phyloP scores from a whole-genome alignment of 495 filamentous ascomycete genomes.

The Neurospora sp. region DNA sequence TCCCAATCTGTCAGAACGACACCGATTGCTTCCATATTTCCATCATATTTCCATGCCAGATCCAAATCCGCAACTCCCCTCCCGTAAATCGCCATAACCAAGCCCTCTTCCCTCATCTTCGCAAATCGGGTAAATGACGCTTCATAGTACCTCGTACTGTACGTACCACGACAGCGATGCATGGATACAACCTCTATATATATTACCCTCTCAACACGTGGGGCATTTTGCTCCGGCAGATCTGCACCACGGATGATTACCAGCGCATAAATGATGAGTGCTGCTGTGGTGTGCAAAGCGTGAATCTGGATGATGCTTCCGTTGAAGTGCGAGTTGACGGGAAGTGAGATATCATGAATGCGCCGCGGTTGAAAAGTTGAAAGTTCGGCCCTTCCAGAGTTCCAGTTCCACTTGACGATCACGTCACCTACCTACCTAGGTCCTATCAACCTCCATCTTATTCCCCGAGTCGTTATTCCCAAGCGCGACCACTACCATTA shows the following conservation, averaged over 20 bases:
- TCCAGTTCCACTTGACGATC: neutral
- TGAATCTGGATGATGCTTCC: neutral
- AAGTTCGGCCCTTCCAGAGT: neutral
- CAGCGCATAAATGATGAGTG: neutral
- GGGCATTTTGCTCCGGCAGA: neutral
- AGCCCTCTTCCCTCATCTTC: neutral
- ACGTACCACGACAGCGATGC: neutral
- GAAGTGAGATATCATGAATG: neutral
- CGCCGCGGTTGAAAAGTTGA: neutral
- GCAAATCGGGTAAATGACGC: neutral
- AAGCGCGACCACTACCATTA: neutral
- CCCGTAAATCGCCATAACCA: neutral
- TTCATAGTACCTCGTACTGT: neutral
- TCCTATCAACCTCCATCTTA: neutral
- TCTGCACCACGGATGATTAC: neutral
- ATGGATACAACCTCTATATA: neutral
- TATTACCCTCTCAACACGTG: neutral
- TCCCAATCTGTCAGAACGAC: neutral
- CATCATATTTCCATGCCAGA: neutral
- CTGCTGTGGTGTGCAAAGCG: neutral
- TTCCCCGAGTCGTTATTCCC: neutral
- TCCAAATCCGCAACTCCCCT: neutral
- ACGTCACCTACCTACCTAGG: neutral
- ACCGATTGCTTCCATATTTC: neutral
- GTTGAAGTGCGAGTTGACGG: neutral